These are phyloP conservation scores for Phytophthora colocasiae DNA, from an alignment of 352 stramenopile species.

Conservation along the genomic window DNA sequence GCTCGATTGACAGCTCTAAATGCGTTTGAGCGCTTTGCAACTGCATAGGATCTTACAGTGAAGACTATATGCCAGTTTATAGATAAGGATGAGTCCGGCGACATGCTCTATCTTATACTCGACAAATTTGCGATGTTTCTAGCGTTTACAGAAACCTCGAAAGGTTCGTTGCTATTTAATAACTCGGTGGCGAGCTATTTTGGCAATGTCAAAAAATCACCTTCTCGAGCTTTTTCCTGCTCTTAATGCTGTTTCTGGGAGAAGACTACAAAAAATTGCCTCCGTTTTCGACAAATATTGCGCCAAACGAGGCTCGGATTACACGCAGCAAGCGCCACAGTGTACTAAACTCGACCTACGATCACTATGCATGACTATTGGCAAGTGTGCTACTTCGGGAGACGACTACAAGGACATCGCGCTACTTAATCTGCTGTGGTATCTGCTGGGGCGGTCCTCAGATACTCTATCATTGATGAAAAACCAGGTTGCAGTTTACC, in stretches of 20 bases:
- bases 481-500: neutral
- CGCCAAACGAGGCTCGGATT: neutral
- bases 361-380: neutral
- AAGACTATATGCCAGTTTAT: neutral
- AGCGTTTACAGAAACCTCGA: conserved; percentile 10
- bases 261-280: conserved; percentile 9
- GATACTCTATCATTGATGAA: neutral
- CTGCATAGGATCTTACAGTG: neutral
- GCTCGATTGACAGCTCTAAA: conserved; percentile 1
- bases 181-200: conserved; percentile 17
- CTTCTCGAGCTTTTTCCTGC: conserved; percentile 11
- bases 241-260: neutral
- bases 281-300: conserved; percentile 7
- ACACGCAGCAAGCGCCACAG: conserved; percentile 13
- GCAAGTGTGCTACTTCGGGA: neutral
- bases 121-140: conserved; percentile 7
- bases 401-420: neutral
- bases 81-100: neutral
- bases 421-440: neutral
- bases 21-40: conserved; percentile 6
- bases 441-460: neutral
- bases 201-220: conserved; percentile 21
- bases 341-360: conserved; percentile 6
- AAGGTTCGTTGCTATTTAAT: conserved; percentile 5
- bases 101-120: neutral